These are phyloP conservation scores for Camelina sativa DNA, from an alignment of 345 rosid species.

Conservation along the genomic window DNA sequence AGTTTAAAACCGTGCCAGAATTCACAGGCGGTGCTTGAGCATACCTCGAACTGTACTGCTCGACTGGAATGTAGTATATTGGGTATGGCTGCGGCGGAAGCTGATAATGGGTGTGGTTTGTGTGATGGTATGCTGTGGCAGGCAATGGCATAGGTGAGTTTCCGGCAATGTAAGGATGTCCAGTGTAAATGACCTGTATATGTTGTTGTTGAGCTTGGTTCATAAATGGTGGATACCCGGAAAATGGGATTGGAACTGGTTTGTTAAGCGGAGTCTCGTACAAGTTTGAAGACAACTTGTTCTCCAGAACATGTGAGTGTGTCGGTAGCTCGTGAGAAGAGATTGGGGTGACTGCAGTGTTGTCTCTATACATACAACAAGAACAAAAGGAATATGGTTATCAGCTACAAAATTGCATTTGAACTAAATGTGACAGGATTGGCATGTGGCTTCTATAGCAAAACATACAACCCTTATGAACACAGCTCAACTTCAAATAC, in stretches of 20 bases:
- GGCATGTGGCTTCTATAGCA: not conserved
- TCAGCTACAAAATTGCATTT: not conserved
- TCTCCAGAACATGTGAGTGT: constrained; percentile 45
- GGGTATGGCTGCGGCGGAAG: constrained; percentile 54
- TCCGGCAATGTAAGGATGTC: constrained; percentile 46
- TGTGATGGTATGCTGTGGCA: constrained; percentile 47
- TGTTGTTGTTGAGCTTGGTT: constrained; percentile 54
- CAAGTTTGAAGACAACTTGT: constrained; percentile 34
- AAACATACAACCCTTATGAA: constrained; percentile 5
- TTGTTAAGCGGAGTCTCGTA: constrained; percentile 42
- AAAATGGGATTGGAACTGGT: constrained; percentile 48
- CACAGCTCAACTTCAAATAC: constrained; percentile 1
- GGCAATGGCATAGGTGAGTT: constrained; percentile 49
- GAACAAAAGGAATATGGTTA: constrained; percentile 10
- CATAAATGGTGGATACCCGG: constrained; percentile 52
- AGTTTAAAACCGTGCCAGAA: constrained; percentile 34
- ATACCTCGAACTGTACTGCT: constrained; percentile 41
- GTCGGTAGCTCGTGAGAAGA: constrained; percentile 29
- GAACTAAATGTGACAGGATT: not conserved
- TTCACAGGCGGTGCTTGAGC: constrained; percentile 41
- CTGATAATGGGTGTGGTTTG: constrained; percentile 52
- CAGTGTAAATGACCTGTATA: constrained; percentile 48
- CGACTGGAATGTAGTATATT: constrained; percentile 52
- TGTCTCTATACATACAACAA: constrained; percentile 24
- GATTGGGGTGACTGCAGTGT: constrained; percentile 19